Percentiles rank a stretch among this genome's conserved stretches.
phyloP scores from a whole-genome alignment of 768 basidiomycete species.

The Suillus weaverae region DNA sequence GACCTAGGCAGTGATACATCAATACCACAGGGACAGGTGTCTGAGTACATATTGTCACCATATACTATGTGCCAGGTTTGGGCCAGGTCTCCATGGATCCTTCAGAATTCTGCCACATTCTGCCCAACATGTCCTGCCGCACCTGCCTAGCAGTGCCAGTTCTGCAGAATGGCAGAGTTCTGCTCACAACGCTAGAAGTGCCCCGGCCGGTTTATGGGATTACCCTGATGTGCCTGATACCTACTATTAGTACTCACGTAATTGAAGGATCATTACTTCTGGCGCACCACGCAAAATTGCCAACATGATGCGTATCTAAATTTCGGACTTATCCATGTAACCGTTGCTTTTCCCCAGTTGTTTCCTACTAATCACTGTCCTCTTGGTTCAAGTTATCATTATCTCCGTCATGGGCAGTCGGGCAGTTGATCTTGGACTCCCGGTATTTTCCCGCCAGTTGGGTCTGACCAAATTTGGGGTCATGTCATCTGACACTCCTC shows the following conservation, averaged over 20 bases:
- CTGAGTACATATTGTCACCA: no score
- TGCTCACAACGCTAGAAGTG: no score
- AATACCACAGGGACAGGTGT: no score
- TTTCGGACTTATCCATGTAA: not conserved
- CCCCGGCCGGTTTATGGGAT: no score
- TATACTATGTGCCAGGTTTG: no score
- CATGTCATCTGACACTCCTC: constrained; percentile 20
- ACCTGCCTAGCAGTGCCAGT: no score
- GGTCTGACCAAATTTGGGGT: not conserved
- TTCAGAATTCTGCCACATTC: no score
- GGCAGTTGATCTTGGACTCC: constrained; percentile 2
- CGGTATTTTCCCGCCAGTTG: not conserved
- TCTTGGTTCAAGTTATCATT: constrained; percentile 22
- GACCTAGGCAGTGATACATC: no score
- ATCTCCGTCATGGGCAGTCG: not conserved
- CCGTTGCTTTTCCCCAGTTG: not conserved
- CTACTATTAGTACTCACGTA: not conserved
- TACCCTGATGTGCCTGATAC: not conserved
- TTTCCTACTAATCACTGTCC: not conserved
- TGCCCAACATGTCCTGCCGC: no score
- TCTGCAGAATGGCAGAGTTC: no score
- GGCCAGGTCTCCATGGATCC: no score
- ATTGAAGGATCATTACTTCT: not conserved
- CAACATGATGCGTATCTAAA: not conserved
- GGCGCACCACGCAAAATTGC: not conserved